Conservation (phyloP, 2,329 filamentous ascomycete species). For the Claviceps citrina region DNA sequence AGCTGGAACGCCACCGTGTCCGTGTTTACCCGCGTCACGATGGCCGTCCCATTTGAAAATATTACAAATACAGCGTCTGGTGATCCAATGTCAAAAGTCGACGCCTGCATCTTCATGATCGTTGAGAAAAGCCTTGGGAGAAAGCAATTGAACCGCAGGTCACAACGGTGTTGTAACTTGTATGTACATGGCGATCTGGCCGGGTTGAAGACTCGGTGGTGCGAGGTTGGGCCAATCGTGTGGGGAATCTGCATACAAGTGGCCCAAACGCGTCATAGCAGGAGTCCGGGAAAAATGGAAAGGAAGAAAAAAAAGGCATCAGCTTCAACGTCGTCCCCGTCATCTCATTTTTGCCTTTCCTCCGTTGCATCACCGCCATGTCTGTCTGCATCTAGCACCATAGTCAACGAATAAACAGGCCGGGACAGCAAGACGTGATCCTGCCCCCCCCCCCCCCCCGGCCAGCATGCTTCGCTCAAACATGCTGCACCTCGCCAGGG, state of each 20-base stretch:
- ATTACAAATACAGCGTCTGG: no score
- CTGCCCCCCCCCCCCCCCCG: no score
- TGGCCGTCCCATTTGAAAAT: no score
- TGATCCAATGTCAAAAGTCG: no score
- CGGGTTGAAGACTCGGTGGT: not conserved
- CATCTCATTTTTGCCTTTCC: not conserved
- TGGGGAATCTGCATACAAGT: not conserved
- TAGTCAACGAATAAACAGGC: not conserved
- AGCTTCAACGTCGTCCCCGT: not conserved
- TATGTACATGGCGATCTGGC: not conserved
- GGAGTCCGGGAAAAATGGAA: not conserved
- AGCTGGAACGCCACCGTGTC: no score
- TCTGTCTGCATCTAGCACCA: not conserved
- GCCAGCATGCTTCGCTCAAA: slow-evolving; percentile 17
- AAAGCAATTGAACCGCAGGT: no score
- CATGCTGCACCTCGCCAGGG: slow-evolving; percentile 12
- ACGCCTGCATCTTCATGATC: not conserved
- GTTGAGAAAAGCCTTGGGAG: not conserved
- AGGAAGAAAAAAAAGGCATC: not conserved
- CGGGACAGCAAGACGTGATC: slow-evolving; percentile 3
- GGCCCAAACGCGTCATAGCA: not conserved
- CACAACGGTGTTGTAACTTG: no score
- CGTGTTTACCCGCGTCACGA: no score
- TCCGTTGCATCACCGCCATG: not conserved
- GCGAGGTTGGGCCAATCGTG: not conserved